Conservation (phyloP, 345 rosid species). For the Gossypium raimondii region DNA sequence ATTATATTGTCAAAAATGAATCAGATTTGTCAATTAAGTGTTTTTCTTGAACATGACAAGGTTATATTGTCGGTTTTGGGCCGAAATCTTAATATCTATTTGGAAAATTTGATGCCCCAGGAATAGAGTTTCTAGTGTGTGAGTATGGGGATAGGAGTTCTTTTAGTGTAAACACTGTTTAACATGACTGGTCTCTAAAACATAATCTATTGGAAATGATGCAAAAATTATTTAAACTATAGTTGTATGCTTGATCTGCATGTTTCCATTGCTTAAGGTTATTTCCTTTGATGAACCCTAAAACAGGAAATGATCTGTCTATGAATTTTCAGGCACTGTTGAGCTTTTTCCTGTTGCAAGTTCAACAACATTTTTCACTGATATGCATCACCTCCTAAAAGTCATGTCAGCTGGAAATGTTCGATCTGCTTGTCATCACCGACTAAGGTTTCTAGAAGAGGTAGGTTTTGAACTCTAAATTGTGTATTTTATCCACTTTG, state of each 20-base stretch:
- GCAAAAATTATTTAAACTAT: not conserved
- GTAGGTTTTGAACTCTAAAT: slow-evolving; percentile 17
- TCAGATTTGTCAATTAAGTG: not conserved
- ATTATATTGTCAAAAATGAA: not conserved
- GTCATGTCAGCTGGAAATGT: slow-evolving; percentile 46
- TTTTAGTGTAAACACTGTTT: not conserved
- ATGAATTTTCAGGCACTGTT: slow-evolving; percentile 26
- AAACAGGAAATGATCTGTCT: not conserved
- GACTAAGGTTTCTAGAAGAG: slow-evolving; percentile 52
- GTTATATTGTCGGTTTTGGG: not conserved
- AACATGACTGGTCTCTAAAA: not conserved
- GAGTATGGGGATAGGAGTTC: not conserved
- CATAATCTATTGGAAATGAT: not conserved
- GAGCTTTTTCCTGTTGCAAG: slow-evolving; percentile 50
- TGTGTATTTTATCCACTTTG: not conserved
- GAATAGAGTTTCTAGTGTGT: not conserved
- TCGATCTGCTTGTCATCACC: slow-evolving; percentile 45
- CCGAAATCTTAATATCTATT: not conserved
- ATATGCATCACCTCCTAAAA: slow-evolving; percentile 44
- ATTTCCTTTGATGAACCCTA: slow-evolving; percentile 2
- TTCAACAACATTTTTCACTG: slow-evolving; percentile 46
- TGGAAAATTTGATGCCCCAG: not conserved
- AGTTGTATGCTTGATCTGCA: not conserved
- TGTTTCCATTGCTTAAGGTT: not conserved
- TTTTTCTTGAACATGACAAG: not conserved